phyloP scores from a whole-genome alignment of 169 alveolate species.

The Perkinsus marinus region DNA sequence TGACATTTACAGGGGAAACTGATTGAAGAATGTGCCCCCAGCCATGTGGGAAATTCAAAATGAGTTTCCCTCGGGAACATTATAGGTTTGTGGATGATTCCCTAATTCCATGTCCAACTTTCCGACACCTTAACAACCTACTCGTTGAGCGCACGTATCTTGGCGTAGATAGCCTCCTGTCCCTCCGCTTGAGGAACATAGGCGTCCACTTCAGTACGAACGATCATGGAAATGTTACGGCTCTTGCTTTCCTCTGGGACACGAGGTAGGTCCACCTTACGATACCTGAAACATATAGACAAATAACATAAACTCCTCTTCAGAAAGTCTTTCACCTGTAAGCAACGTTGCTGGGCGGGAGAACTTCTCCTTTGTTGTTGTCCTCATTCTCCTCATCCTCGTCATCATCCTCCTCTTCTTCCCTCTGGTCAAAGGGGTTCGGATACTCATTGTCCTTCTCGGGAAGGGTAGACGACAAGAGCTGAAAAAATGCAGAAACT shows the following conservation, averaged over 20 bases:
- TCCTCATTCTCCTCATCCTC: no score
- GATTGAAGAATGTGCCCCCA: no score
- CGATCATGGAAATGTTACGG: neutral
- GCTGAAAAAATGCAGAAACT: neutral
- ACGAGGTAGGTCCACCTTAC: neutral
- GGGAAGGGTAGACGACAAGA: neutral
- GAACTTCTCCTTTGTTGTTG: neutral
- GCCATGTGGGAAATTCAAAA: no score
- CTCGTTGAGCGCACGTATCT: slow-evolving; percentile 64
- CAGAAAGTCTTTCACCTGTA: neutral
- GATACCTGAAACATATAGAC: neutral
- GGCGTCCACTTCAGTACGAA: slow-evolving; percentile 25
- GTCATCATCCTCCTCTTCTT: neutral
- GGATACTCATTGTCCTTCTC: neutral
- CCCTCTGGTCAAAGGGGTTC: neutral
- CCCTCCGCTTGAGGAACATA: slow-evolving; percentile 19
- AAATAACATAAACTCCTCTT: neutral
- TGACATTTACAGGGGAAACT: no score
- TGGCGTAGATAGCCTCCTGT: slow-evolving; percentile 39
- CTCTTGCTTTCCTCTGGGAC: neutral
- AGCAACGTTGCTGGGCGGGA: neutral
- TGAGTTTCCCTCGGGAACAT: no score
- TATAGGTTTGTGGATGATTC: no score
- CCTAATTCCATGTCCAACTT: no score
- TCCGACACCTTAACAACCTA: slow-evolving; percentile 28